Evolutionary conservation across 495 filamentous ascomycete genomes (phyloP), one percentile per base, ranked within the genome.

Genomic region (Beverwykella pulmonaria): DNA sequence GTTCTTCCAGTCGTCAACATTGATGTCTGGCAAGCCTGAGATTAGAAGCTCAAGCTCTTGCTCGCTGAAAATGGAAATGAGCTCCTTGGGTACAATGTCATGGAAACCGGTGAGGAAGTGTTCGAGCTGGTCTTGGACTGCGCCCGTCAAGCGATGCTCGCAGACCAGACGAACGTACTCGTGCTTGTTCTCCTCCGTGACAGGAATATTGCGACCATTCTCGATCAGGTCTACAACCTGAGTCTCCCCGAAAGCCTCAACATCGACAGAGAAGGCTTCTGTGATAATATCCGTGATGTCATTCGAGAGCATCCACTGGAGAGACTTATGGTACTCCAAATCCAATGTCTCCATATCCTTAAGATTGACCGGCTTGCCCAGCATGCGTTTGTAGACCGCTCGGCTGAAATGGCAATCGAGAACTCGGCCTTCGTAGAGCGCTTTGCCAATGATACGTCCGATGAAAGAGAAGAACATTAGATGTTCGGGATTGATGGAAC

Each of bases 301-400:
- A 75, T 98, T 97, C 72, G 95, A 91, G 54, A 97, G 84, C 89
- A 99, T 97, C 94, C 94, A 99, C 44, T 92, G 84, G 8, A 99
- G 85, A n/a, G 93, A 97, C 75, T 99, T 98, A 84, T 97, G 97
- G 81, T 98, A 98, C 68, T 98, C 92, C 23, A 96, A 87, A 76
- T 99, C 94, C 56, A 99, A 88, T 15, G 94, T 97, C 76, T 99
- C 94, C 94, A 99, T 98, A 68, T 99, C 94, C 82, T 98, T 99
- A 77, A 98, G 90, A 4, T 92, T 97, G 32, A 97, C 94, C 6
- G 92, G 84, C 71, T 94, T 92, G 65, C 95, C 91, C 32, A 99
- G 85, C 62, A 99, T 97, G 65, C 89, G 87, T 82, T 97, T 98
- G 81, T 99, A 99, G 53, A 99, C 95, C 8, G 95, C 94, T 72